These are phyloP conservation scores for Notholithocarpus densiflorus DNA, from an alignment of 306 rosid genomes.

Conservation along the genomic window DNA sequence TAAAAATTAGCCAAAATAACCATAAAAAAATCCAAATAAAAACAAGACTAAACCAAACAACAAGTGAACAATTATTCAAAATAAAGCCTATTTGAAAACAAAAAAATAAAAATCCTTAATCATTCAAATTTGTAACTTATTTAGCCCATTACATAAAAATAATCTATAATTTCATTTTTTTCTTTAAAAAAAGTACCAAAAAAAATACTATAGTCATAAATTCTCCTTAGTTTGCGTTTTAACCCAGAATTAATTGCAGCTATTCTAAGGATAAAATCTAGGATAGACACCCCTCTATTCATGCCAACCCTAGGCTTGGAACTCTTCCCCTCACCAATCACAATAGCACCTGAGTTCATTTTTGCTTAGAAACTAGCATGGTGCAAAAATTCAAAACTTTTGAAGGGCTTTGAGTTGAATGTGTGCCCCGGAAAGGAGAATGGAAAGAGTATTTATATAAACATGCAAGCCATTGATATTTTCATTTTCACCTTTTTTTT, in stretches of 20 bases:
- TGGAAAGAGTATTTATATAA: neutral
- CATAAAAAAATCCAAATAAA: no score
- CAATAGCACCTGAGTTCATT: constrained; percentile 30
- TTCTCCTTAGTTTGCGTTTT: no score
- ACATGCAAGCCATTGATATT: neutral
- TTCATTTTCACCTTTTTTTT: neutral
- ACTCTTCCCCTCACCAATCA: constrained; percentile 27
- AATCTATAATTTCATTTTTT: no score
- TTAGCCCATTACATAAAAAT: no score
- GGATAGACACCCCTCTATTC: constrained; percentile 28
- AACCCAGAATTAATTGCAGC: constrained; percentile 22
- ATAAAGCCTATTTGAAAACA: no score
- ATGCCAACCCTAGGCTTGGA: constrained; percentile 7
- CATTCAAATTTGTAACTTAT: no score
- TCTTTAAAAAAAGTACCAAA: no score
- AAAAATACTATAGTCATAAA: no score
- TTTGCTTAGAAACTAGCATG: neutral
- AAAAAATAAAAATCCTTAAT: no score
- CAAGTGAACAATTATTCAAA: no score
- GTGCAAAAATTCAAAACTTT: neutral
- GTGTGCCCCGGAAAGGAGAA: neutral
- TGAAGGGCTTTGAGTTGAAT: neutral
- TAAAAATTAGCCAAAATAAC: no score
- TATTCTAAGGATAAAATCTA: constrained; percentile 46
- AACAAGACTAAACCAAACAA: no score